Base-by-base conservation (phyloP, 1,284 basidiomycete species). In the Moesziomyces antarcticus region DNA sequence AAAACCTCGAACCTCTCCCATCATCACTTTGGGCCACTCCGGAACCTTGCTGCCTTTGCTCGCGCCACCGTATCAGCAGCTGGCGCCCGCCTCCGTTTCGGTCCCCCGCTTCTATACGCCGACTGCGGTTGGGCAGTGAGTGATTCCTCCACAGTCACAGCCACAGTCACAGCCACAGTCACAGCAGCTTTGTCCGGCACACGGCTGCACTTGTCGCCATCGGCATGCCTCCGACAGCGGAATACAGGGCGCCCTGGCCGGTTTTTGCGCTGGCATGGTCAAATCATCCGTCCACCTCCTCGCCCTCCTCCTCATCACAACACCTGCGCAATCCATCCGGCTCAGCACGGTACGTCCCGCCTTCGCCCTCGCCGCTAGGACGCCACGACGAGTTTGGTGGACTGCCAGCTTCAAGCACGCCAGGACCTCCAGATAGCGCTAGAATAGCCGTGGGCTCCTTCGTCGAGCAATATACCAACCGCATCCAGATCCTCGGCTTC, bases 401-500 rank as follows among this genome's bases (percentile, higher is more conserved):
- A 0, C 58, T 63, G 35, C 57, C 72, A 18, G 54, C 67, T 10
- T 54, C 62, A 9, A 49, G 51, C 20, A 60, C 65, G 11, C 51
- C 70, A 13, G 61, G 56, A 14, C 63, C 75, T 21, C 81, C 80
- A 43, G 61, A 71, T 22, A 67, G 67, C 21, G 71, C 79, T 0
- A 52, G 82, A 11, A 56, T 84, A 27, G 82, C 82, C 18, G 70
- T 84, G 4, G 82, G 82, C 18, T 79, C 76, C 13, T 82, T 83
- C 48, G 66, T 82, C 9, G 82, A 83, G 44, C 78, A 83, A 59
- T 80, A 79, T 50, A 73, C 75, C 41, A 84, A 84, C 49, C 67
- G 78, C 21, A 80, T 84, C 47, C 82, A 83, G 65, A 69, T 84
- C 43, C 75, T 84, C 13, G 80, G 80, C 45, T 70, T 77, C 20